phyloP scores from a whole-genome alignment of 2,329 filamentous ascomycete species.

The Rhynchosporium secalis region DNA sequence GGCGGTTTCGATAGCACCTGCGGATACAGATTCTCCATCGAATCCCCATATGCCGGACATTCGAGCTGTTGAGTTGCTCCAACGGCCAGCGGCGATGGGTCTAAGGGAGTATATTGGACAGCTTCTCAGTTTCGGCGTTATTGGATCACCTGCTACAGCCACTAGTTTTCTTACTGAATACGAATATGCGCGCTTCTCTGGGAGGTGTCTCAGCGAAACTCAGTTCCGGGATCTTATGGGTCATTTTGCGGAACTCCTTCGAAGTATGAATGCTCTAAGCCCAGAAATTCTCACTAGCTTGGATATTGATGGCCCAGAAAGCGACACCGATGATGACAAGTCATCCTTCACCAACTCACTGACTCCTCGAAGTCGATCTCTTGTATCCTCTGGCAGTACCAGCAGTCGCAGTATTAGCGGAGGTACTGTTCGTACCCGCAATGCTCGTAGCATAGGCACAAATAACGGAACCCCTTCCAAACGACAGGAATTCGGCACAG shows the following conservation, averaged over 20 bases:
- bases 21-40: slow-evolving; percentile 46
- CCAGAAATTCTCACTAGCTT: slow-evolving; percentile 30
- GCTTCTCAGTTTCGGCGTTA: slow-evolving; percentile 65
- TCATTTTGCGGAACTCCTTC: slow-evolving; percentile 77
- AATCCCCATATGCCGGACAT: slow-evolving; percentile 57
- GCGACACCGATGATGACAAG: slow-evolving; percentile 36
- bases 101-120: slow-evolving; percentile 77
- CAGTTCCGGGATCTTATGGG: slow-evolving; percentile 81
- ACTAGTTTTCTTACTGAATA: slow-evolving; percentile 71
- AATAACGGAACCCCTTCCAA: slow-evolving; percentile 22
- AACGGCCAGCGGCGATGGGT: slow-evolving; percentile 68
- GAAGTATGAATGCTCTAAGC: slow-evolving; percentile 62
- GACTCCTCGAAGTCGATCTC: slow-evolving; percentile 35
- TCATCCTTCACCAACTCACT: slow-evolving; percentile 30
- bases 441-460: slow-evolving; percentile 25
- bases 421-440: slow-evolving; percentile 37
- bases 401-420: slow-evolving; percentile 34
- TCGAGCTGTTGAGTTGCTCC: slow-evolving; percentile 69
- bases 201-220: slow-evolving; percentile 62
- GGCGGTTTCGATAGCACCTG: slow-evolving; percentile 78
- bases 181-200: slow-evolving; percentile 83
- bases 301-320: slow-evolving; percentile 29
- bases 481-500: slow-evolving; percentile 29
- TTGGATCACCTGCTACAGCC: slow-evolving; percentile 53
- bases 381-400: slow-evolving; percentile 29